Base-by-base conservation (phyloP, 176 grass and related monocot species). In the Pharus latifolius region DNA sequence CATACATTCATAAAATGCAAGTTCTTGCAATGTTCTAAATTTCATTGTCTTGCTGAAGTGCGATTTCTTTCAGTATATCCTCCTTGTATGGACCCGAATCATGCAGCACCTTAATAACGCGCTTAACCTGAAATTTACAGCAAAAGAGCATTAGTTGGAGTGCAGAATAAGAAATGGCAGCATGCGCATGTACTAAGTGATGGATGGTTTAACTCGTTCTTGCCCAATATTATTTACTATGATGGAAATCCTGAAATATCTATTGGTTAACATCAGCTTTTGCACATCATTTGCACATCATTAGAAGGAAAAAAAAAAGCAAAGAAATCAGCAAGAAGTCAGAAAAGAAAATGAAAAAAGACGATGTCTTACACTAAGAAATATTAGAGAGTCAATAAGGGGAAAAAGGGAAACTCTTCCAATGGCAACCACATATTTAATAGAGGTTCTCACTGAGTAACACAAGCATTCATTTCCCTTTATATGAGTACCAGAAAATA, bases 51-150 rank as follows among this genome's bases (percentile, higher is more conserved):
- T 50, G 57, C 17, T 60, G 25, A 49, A 55, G 35, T 15, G 63
- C 59, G 78, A 78, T 30, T 52, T 91, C 84, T 52, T 88, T 87
- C 78, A 83, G 22, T 58, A 88, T 88, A 46, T 78, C 94, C 34
- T 92, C 93, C 80, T 92, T 97, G 86, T 92, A 97, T 58, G 94
- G 94, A 17, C 89, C 89, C 17, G 89, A 89, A 66, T 97, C 94
- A 43, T 75, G 77, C 24, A 91, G 60, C 45, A 90, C 64, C 51
- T 79, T 77, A 52, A 90, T 88, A 71, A 77, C 84, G 72, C 78
- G 83, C 28, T 88, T 98, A 73, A 98, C 86, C 94, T 98, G 71
- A 55, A 28, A 72, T 79, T 59, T 48, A 65, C 13, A 57, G 40
- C 29, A 75, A 45, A 11, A 15, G 13, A 61, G 20, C 14, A 74